Evolutionary conservation across 2,329 filamentous ascomycete species (phyloP).

Genomic region (Furcasterigmium furcatum): DNA sequence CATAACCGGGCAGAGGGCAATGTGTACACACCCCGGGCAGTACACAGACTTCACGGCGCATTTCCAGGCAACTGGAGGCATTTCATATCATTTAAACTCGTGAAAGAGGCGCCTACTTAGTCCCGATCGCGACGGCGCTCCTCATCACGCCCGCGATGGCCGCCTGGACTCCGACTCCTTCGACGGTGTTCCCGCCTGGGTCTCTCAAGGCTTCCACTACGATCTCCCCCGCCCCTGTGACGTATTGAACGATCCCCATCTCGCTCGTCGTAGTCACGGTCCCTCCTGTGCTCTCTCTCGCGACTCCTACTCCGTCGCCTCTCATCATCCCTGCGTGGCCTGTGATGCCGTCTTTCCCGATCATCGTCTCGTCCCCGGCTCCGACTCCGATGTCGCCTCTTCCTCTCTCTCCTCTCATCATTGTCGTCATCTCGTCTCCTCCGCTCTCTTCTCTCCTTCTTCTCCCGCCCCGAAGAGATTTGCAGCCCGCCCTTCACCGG

Average conservation of each 20-base stretch:
- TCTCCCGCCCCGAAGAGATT: slow-evolving; percentile 14
- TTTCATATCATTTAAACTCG: no score
- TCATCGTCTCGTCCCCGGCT: slow-evolving; percentile 18
- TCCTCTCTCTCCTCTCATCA: slow-evolving; percentile 23
- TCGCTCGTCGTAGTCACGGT: not conserved
- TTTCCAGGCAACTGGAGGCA: no score
- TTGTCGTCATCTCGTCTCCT: slow-evolving; percentile 20
- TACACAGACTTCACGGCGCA: no score
- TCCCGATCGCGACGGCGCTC: no score
- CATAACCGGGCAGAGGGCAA: no score
- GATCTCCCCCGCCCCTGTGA: slow-evolving; percentile 1
- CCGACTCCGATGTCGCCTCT: slow-evolving; percentile 29
- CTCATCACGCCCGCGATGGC: slow-evolving; percentile 3
- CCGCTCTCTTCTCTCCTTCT: slow-evolving; percentile 15
- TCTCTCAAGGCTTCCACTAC: slow-evolving; percentile 2
- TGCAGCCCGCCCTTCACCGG: slow-evolving; percentile 14
- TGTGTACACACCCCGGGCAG: no score
- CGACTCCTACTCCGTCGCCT: slow-evolving; percentile 11
- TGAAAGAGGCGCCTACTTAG: no score
- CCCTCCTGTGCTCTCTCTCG: slow-evolving; percentile 5
- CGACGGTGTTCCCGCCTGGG: slow-evolving; percentile 8
- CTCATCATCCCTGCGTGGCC: slow-evolving; percentile 16
- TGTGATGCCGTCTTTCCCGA: slow-evolving; percentile 21
- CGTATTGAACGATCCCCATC: slow-evolving; percentile 5
- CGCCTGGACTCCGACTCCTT: slow-evolving; percentile 8